phyloP scores from a whole-genome alignment of 2,329 filamentous ascomycete species.

The Phyllosticta citrichinensis region DNA sequence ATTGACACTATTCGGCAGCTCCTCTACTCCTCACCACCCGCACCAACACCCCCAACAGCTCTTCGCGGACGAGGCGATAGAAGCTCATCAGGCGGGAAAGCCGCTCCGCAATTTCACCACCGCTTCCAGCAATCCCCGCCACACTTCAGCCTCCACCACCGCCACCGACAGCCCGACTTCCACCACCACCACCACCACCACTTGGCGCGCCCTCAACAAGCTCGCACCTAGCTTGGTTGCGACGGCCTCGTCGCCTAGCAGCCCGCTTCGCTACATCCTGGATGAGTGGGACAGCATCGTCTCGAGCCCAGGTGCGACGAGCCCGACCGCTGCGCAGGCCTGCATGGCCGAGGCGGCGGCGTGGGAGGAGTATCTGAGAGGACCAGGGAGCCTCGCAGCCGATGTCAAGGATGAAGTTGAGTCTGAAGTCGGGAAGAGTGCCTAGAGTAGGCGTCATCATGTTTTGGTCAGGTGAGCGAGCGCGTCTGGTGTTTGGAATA shows the following conservation, averaged over 20 bases:
- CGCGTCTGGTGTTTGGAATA: neutral
- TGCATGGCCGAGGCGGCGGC: conserved; percentile 6
- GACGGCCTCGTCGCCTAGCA: conserved; percentile 57
- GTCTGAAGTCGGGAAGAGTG: neutral
- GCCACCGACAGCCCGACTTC: neutral
- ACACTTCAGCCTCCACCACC: conserved; percentile 4
- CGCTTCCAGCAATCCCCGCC: neutral
- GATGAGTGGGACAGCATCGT: conserved; percentile 68
- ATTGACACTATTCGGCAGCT: neutral
- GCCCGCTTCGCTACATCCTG: conserved; percentile 48
- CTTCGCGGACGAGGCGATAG: neutral
- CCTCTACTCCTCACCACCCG: neutral
- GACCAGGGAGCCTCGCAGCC: no score
- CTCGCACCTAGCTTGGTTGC: conserved; percentile 68
- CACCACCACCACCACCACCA: conserved; percentile 22
- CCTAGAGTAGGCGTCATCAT: neutral
- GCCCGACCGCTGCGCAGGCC: neutral
- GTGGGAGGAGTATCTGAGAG: conserved; percentile 2
- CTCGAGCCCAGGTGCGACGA: neutral
- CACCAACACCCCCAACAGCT: neutral
- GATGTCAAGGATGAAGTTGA: neutral
- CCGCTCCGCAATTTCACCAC: neutral
- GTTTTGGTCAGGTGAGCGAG: neutral
- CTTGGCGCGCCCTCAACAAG: conserved; percentile 63
- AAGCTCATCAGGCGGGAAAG: neutral